These are phyloP conservation scores for Schizophyllum commune DNA, from an alignment of 1,284 basidiomycete genomes.

Conservation along the genomic window DNA sequence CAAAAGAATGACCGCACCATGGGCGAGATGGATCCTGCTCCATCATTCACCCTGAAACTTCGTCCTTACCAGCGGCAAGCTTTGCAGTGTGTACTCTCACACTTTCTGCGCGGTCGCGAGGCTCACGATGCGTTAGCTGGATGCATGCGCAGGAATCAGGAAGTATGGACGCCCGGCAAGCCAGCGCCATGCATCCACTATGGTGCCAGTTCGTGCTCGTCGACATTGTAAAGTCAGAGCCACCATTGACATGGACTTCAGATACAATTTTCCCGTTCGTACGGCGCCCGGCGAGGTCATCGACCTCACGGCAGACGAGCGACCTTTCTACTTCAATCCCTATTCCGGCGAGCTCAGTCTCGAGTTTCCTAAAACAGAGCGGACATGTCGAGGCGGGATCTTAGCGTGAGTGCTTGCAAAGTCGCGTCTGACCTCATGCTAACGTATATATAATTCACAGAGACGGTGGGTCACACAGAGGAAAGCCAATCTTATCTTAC, in stretches of 20 bases:
- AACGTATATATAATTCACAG: slow-evolving; percentile 22
- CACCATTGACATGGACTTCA: slow-evolving; percentile 20
- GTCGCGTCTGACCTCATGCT: slow-evolving; percentile 15
- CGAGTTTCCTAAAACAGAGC: slow-evolving; percentile 78
- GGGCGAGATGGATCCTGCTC: slow-evolving; percentile 76
- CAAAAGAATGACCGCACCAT: slow-evolving; percentile 75
- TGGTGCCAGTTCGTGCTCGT: slow-evolving; percentile 79
- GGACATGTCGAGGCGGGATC: slow-evolving; percentile 79
- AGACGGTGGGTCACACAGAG: slow-evolving; percentile 38
- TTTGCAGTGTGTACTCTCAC: slow-evolving; percentile 43
- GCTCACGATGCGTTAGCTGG: slow-evolving; percentile 52
- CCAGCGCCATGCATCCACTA: slow-evolving; percentile 80
- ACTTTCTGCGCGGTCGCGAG: background rate
- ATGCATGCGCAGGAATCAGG: slow-evolving; percentile 86
- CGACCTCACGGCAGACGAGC: slow-evolving; percentile 65
- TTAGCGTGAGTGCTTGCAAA: slow-evolving; percentile 84
- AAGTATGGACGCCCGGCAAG: slow-evolving; percentile 60
- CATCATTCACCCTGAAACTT: slow-evolving; percentile 73
- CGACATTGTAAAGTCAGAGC: background rate
- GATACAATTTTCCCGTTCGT: slow-evolving; percentile 59
- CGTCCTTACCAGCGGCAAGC: slow-evolving; percentile 95
- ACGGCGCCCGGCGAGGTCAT: slow-evolving; percentile 38
- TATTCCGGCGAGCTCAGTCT: slow-evolving; percentile 94
- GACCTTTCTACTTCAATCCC: slow-evolving; percentile 79
- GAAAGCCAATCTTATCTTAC: slow-evolving; percentile 1